phyloP scores from a whole-genome alignment of 208 protist genomes.

The Trypanosoma congolense region DNA sequence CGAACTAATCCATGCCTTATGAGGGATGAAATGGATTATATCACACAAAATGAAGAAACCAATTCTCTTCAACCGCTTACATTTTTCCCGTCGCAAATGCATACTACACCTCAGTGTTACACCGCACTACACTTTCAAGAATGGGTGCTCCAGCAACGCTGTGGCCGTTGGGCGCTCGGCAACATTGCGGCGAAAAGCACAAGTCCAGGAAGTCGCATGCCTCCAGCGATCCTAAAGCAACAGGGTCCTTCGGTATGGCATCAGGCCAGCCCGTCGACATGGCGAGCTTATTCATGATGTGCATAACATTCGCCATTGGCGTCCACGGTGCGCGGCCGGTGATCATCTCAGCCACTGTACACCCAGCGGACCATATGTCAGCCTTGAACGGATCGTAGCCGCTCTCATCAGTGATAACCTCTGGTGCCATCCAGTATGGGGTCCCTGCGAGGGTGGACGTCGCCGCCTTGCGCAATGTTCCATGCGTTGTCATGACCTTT shows the following conservation, averaged over 20 bases:
- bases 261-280: slow-evolving; percentile 87
- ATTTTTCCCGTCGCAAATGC: too few relatives aligned
- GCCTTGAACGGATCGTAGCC: slow-evolving; percentile 90
- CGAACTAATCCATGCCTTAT: too few relatives aligned
- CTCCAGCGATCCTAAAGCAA: slow-evolving; percentile 68
- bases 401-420: slow-evolving; percentile 87
- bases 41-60: background rate
- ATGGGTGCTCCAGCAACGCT: slow-evolving; percentile 74
- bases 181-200: slow-evolving; percentile 83
- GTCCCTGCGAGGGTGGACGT: slow-evolving; percentile 87
- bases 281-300: slow-evolving; percentile 89
- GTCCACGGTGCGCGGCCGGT: slow-evolving; percentile 80
- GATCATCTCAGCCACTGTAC: slow-evolving; percentile 89
- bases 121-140: slow-evolving; percentile 44
- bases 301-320: slow-evolving; percentile 85
- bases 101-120: background rate
- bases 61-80: background rate
- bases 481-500: slow-evolving; percentile 89
- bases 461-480: slow-evolving; percentile 74
- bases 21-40: too few relatives aligned
- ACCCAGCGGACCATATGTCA: slow-evolving; percentile 89
- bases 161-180: slow-evolving; percentile 58
- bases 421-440: slow-evolving; percentile 89
- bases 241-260: slow-evolving; percentile 72
- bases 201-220: slow-evolving; percentile 82